These are phyloP conservation scores for Xylaria sp. DNA, from an alignment of 2,329 filamentous ascomycete genomes.

Conservation along the genomic window DNA sequence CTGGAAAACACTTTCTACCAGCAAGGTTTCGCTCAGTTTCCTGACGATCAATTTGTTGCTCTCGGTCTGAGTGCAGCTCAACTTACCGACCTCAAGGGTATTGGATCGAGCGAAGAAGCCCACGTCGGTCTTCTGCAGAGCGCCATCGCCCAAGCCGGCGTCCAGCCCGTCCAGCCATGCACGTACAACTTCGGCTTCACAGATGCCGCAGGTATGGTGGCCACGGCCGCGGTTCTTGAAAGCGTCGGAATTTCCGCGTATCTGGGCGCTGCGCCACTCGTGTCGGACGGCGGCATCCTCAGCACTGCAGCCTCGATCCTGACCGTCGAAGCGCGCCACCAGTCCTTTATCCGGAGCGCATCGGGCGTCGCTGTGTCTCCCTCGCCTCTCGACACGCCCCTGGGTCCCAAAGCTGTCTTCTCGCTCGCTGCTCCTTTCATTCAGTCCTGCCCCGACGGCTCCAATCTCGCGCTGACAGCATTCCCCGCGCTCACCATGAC, in stretches of 20 bases:
- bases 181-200: constrained; percentile 78
- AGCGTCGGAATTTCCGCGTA: constrained; percentile 79
- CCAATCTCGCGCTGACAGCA: constrained; percentile 70
- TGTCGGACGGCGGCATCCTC: constrained; percentile 70
- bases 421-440: constrained; percentile 80
- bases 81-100: constrained; percentile 68
- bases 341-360: constrained; percentile 75
- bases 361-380: constrained; percentile 69
- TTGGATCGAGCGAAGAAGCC: constrained; percentile 71
- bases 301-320: constrained; percentile 76
- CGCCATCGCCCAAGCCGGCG: constrained; percentile 70
- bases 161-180: constrained; percentile 75
- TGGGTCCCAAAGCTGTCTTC: constrained; percentile 76
- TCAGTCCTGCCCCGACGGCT: constrained; percentile 72
- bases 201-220: constrained; percentile 73
- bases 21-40: constrained; percentile 75
- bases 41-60: constrained; percentile 71
- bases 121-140: constrained; percentile 71
- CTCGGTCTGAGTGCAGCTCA: constrained; percentile 67
- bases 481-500: constrained; percentile 70
- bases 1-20: constrained; percentile 80
- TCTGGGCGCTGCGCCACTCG: constrained; percentile 75
- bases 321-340: constrained; percentile 78
- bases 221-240: constrained; percentile 76
- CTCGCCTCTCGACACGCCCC: constrained; percentile 75